These are phyloP conservation scores for Apophysomyces ossiformis DNA, from an alignment of 371 early-diverging fungal genomes.

Conservation along the genomic window DNA sequence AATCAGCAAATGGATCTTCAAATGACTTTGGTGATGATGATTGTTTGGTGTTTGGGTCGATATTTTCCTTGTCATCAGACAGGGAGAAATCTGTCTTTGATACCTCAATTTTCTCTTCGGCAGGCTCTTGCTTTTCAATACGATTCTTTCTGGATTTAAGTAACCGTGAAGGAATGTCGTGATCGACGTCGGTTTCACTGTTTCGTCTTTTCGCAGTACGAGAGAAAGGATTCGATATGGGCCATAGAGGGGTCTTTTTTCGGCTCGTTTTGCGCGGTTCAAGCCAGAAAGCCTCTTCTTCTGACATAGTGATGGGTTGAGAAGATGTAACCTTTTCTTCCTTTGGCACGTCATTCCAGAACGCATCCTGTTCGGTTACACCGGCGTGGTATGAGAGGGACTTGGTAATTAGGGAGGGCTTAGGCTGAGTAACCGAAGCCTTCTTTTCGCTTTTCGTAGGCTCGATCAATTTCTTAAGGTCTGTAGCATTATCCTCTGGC, in stretches of 20 bases:
- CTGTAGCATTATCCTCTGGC: background rate
- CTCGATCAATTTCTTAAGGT: background rate
- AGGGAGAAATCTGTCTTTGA: background rate
- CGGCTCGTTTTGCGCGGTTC: constrained; percentile 1
- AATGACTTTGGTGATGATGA: background rate
- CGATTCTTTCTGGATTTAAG: background rate
- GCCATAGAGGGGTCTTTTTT: background rate
- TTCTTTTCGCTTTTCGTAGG: background rate
- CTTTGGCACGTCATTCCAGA: constrained; percentile 4
- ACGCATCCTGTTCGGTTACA: background rate
- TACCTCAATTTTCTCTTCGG: background rate
- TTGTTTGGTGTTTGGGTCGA: background rate
- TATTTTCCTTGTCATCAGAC: constrained; percentile 4
- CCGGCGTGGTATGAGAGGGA: background rate
- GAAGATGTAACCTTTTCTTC: background rate
- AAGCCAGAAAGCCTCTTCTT: constrained; percentile 11
- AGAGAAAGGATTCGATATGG: constrained; percentile 2
- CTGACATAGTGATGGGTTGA: background rate
- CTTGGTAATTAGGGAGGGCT: background rate
- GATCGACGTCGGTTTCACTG: background rate
- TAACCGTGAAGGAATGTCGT: background rate
- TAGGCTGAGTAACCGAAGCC: background rate
- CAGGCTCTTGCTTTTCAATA: background rate
- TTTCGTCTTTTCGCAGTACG: constrained; percentile 1
- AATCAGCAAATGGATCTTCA: constrained; percentile 6